Evolutionary conservation across 768 basidiomycete species (phyloP).

Genomic region (Erythrobasidium yunnanense): DNA sequence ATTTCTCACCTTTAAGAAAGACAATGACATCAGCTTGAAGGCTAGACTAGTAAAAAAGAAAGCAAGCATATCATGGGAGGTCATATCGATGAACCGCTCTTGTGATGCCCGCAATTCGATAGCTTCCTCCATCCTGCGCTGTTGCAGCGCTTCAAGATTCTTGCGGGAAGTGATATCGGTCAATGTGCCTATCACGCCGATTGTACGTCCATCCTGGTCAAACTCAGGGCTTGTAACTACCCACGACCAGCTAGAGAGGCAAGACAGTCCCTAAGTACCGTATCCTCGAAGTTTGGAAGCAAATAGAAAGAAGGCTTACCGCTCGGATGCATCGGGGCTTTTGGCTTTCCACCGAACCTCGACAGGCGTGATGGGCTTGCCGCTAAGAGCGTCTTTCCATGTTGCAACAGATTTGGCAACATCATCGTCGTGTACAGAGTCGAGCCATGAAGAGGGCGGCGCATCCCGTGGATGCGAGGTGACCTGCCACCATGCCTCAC

Average conservation of each 20-base stretch:
- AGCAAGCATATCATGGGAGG: neutral
- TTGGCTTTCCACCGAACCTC: constrained; percentile 9
- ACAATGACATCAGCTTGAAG: neutral
- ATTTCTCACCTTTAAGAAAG: neutral
- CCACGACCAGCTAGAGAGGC: constrained; percentile 19
- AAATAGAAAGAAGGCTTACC: too few relatives aligned
- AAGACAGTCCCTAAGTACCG: too few relatives aligned
- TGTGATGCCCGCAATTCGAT: constrained; percentile 15
- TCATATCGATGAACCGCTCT: constrained; percentile 24
- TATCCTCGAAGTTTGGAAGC: too few relatives aligned
- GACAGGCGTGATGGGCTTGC: neutral
- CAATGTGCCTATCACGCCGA: neutral
- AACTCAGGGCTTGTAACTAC: neutral
- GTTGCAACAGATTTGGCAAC: neutral
- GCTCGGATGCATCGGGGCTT: neutral
- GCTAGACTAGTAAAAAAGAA: neutral
- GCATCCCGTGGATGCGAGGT: constrained; percentile 6
- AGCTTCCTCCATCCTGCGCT: constrained; percentile 10
- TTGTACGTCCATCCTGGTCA: neutral
- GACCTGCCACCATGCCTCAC: constrained; percentile 19
- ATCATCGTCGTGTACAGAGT: constrained; percentile 15
- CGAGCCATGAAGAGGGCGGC: neutral
- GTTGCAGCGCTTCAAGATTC: neutral
- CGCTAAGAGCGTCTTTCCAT: neutral
- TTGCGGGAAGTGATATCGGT: constrained; percentile 21